Base-by-base conservation (phyloP, 148 eudicot genomes). In the Persicaria maculosa region DNA sequence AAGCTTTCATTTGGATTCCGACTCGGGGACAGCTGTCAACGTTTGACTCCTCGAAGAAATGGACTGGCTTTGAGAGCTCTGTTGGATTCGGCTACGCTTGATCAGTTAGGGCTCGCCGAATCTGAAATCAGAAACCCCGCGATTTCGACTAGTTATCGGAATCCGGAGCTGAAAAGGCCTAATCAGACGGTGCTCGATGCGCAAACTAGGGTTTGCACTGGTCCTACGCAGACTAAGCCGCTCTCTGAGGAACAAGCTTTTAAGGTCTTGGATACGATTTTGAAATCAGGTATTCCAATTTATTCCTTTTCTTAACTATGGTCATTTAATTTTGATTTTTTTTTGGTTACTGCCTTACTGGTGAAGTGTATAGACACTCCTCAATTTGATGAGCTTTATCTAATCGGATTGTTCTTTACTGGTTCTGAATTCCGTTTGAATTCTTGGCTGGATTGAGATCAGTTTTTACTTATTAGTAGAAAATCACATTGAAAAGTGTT, bases 151-250 rank as follows among this genome's bases (percentile, higher is more conserved):
- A 75, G 86, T 31, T 94, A 86, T 54, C 90, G 97, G 79, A 87
- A 74, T 31, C 78, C 84, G 44, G 77, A 75, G 19, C 72, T 80
- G 43, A 79, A 80, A 11, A 82, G 68, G 72, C 96, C 98, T 9
- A 94, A 94, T 83, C 93, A 79, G 81, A 92, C 91, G 20, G 93
- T 94, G 46, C 74, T 92, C 7, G 98, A 94, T 61, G 98, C 98
- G 71, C 98, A 94, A 64, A 83, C 88, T 50, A 87, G 87, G 87
- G 93, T 94, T 50, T 94, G 98, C 74, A 94, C 98, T 5, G 98
- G 97, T 1, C 98, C 98, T 4, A 94, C 97, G 19, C 98, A 92
- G 71, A 84, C 97, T 19, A 90, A 77, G 78, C 96, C 96, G 4
- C 90, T 94, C 44, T 73, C 77, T 31, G 89, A 88, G 54, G 87